Evolutionary conservation across 805 yeast genomes (phyloP).

Genomic region (Kuraishia hungarica): DNA sequence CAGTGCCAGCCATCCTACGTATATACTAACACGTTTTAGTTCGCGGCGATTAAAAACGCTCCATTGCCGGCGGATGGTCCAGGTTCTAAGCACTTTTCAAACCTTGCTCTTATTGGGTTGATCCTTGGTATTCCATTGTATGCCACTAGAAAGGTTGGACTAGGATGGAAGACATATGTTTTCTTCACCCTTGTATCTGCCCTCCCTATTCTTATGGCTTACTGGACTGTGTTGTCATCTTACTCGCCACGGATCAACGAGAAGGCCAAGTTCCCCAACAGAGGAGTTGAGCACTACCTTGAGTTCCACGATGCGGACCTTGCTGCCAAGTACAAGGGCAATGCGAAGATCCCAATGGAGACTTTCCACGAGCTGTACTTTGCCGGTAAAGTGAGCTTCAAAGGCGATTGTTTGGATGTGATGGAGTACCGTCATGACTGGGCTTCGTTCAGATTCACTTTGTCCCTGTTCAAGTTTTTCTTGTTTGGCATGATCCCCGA

Average conservation of each 20-base stretch:
- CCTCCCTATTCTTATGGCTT: constrained; percentile 70
- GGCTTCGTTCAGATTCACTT: constrained; percentile 76
- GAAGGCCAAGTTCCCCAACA: constrained; percentile 66
- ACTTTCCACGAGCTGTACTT: constrained; percentile 86
- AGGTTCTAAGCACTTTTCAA: constrained; percentile 69
- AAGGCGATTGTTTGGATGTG: constrained; percentile 79
- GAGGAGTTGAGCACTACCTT: constrained; percentile 70
- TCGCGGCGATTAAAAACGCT: constrained; percentile 76
- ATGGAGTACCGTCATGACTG: constrained; percentile 88
- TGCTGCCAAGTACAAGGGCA: constrained; percentile 61
- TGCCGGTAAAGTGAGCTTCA: constrained; percentile 75
- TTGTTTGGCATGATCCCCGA: constrained; percentile 87
- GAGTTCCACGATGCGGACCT: constrained; percentile 72
- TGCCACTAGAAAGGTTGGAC: constrained; percentile 56
- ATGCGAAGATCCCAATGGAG: constrained; percentile 80
- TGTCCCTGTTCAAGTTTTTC: constrained; percentile 69
- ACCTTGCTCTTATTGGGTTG: constrained; percentile 40
- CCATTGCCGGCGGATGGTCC: constrained; percentile 91
- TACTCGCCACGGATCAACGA: constrained; percentile 77
- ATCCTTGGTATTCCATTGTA: constrained; percentile 53
- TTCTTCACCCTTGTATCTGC: constrained; percentile 47
- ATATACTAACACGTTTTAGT: constrained; percentile 12
- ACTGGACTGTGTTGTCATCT: constrained; percentile 73
- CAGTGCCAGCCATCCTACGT: neutral
- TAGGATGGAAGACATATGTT: constrained; percentile 60